phyloP scores from a whole-genome alignment of 805 yeast species.

The Metschnikowia bowlesiae region DNA sequence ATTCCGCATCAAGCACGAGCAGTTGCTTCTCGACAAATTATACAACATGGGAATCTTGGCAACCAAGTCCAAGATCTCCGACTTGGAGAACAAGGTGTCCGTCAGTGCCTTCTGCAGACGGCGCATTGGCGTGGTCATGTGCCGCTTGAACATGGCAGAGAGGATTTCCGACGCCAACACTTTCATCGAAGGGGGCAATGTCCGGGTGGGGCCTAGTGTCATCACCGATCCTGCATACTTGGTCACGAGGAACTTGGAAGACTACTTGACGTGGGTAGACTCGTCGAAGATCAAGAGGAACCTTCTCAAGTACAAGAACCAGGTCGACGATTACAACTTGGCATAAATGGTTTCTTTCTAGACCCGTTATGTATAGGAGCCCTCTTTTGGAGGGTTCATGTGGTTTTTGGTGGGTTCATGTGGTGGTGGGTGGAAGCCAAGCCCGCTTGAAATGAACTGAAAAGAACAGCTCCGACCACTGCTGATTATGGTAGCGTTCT shows the following conservation, averaged over 20 bases:
- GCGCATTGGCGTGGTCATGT: conserved; percentile 91
- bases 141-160: conserved; percentile 90
- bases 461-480: no score
- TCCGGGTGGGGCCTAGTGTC: conserved; percentile 93
- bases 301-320: conserved; percentile 79
- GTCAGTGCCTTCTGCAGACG: conserved; percentile 92
- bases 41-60: conserved; percentile 85
- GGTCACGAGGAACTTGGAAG: conserved; percentile 92
- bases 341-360: conserved; percentile 21
- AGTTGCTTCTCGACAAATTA: conserved; percentile 78
- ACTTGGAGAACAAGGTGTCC: conserved; percentile 84
- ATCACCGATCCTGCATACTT: conserved; percentile 94
- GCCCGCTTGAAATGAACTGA: not conserved
- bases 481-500: not conserved
- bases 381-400: not conserved
- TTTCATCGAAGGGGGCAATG: conserved; percentile 95
- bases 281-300: conserved; percentile 88
- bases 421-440: not conserved
- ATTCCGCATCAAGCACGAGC: conserved; percentile 82
- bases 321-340: conserved; percentile 57
- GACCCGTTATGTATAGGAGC: not conserved
- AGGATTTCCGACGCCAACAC: conserved; percentile 84
- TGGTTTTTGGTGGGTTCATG: not conserved
- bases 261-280: conserved; percentile 97
- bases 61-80: conserved; percentile 85